Evolutionary conservation across 768 basidiomycete genomes (phyloP), one percentile per base, ranked within the genome.

Genomic region (Tremella yokohamensis): DNA sequence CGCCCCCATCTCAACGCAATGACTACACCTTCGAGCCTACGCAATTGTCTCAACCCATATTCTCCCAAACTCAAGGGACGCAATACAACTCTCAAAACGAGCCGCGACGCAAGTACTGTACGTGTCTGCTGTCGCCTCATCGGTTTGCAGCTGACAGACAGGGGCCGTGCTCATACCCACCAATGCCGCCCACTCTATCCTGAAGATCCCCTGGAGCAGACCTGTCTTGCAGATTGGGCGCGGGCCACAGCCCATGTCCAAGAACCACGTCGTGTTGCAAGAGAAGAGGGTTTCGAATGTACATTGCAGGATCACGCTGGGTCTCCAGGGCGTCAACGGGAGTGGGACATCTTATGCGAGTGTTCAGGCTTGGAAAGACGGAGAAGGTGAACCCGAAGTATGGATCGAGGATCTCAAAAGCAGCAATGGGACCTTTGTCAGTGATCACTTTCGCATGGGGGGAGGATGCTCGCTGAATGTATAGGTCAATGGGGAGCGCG

Each of bases 341-440:
- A 62, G 57, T 55, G 58, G 54, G 15, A 54, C 55, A 4, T 62
- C 64, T 0, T 52, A 39, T 8, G 44, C 45, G 0, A 52, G 51
- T 9, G 52, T 69, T 2, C 63, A 66, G 29, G 19, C 54, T 15
- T 68, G 66, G 69, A 69, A 67, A 37, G 70, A 72, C 37, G 66
- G 67, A 0, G 73, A 72, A 9, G 57, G 44, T 0, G 73, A 72
- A 37, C 70, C 74, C 11, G 65, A 76, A 16, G 74, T 76, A 2
- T 70, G 69, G 66, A 63, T 78, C 0, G 67, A 76, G 52, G 77
- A 78, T 56, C 54, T 75, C 37, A 62, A 76, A 42, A 86, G 84
- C 34, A 86, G 84, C 59, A 89, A 89, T 63, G 88, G 88, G 1
- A 88, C 88, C 11, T 88, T 81, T 70, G 78, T 77, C 47, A 58